phyloP scores from a whole-genome alignment of 768 basidiomycete genomes.

The Boletus rubescentipes region DNA sequence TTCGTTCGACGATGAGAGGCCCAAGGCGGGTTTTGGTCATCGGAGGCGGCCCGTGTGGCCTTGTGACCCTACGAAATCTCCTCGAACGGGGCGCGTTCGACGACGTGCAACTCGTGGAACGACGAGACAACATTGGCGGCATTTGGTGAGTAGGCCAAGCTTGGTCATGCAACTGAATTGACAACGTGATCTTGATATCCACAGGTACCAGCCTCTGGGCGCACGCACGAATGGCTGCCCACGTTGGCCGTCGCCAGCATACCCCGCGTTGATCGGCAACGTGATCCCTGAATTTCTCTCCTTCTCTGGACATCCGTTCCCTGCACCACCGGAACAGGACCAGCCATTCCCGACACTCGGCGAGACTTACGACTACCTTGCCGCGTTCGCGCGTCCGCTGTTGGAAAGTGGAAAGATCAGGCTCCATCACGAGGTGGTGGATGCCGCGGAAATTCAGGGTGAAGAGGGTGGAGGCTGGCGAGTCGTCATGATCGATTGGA shows the following conservation, averaged over 20 bases:
- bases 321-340: constrained; percentile 15
- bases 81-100: constrained; percentile 41
- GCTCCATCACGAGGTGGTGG: constrained; percentile 40
- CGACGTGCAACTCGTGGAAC: constrained; percentile 45
- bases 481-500: constrained; percentile 40
- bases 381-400: constrained; percentile 25
- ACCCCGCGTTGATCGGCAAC: constrained; percentile 49
- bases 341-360: constrained; percentile 32
- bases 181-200: not conserved
- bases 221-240: not conserved
- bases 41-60: constrained; percentile 48
- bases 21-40: constrained; percentile 38
- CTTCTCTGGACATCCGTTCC: constrained; percentile 33
- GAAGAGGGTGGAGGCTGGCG: constrained; percentile 37
- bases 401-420: constrained; percentile 35
- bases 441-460: constrained; percentile 36
- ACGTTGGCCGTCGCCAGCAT: constrained; percentile 48
- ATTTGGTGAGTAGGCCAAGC: constrained; percentile 39
- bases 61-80: constrained; percentile 50
- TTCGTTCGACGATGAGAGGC: not conserved
- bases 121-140: constrained; percentile 47
- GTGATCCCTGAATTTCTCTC: constrained; percentile 43
- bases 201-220: constrained; percentile 17
- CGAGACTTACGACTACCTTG: constrained; percentile 31
- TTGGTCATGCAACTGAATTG: not conserved